A percentile compares a stretch with the other conserved stretches of the same genome.
Evolutionary conservation across 306 rosid species (phyloP).

Genomic region (Lagenaria siceraria): DNA sequence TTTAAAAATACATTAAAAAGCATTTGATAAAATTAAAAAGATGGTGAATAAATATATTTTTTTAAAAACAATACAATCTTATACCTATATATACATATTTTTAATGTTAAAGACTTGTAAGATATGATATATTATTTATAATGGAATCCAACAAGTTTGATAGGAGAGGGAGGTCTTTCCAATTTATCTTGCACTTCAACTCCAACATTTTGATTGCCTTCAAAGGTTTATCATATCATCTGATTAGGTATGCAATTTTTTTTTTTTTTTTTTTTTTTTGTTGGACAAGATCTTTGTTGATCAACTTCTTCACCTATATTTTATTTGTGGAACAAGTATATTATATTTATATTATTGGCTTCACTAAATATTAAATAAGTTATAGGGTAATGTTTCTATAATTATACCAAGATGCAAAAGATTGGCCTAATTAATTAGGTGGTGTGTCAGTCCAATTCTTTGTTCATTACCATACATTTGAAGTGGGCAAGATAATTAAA

Average conservation of each 20-base stretch:
- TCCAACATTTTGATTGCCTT: background rate
- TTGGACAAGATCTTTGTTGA: background rate
- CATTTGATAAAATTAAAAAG: too few relatives aligned
- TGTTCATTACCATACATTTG: background rate
- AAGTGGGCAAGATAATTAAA: too few relatives aligned
- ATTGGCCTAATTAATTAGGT: background rate
- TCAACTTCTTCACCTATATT: background rate
- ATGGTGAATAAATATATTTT: too few relatives aligned
- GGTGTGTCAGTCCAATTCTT: background rate
- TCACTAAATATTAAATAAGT: background rate
- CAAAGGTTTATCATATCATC: background rate
- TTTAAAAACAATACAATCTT: background rate
- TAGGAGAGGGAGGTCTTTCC: background rate
- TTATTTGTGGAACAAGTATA: background rate
- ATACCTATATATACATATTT: background rate
- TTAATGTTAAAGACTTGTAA: background rate
- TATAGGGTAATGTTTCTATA: too few relatives aligned
- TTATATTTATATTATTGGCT: background rate
- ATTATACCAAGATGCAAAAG: background rate
- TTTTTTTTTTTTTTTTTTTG: background rate
- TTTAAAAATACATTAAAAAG: too few relatives aligned
- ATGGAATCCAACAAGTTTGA: background rate
- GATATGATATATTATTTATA: background rate
- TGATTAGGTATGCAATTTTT: background rate
- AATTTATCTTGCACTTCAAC: slow-evolving; percentile 3